phyloP scores from a whole-genome alignment of 345 rosid species.

The Eucalyptus camaldulensis region DNA sequence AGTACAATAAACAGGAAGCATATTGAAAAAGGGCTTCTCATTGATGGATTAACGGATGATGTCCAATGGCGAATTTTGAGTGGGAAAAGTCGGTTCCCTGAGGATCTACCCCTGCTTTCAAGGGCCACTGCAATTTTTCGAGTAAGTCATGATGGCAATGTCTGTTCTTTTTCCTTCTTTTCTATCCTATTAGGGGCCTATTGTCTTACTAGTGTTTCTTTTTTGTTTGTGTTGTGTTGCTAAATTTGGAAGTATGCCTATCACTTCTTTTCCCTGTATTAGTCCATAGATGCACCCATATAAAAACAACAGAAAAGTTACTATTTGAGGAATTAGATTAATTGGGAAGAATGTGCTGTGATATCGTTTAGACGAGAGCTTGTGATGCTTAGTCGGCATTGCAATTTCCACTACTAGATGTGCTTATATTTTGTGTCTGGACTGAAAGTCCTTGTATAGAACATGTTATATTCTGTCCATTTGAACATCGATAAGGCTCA shows the following conservation, averaged over 20 bases:
- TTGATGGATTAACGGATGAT: constrained; percentile 20
- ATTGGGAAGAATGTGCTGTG: background rate
- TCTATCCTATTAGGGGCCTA: background rate
- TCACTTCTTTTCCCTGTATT: background rate
- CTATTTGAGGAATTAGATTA: background rate
- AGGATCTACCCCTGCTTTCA: constrained; percentile 64
- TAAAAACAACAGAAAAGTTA: background rate
- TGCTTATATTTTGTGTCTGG: background rate
- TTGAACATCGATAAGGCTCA: background rate
- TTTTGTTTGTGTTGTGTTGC: background rate
- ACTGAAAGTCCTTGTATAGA: background rate
- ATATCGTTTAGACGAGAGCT: background rate
- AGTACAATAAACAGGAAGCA: constrained; percentile 50
- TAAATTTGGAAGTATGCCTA: background rate
- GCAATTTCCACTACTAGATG: background rate
- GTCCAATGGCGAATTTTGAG: constrained; percentile 73
- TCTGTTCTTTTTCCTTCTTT: background rate
- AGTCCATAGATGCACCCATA: background rate
- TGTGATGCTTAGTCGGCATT: background rate
- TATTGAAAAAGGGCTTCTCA: constrained; percentile 54
- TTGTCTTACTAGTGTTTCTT: background rate
- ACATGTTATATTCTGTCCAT: background rate
- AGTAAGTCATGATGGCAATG: constrained; percentile 22
- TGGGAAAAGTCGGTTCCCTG: constrained; percentile 65
- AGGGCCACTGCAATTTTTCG: constrained; percentile 81